Evolutionary conservation across 208 protist genomes (phyloP).

Genomic region (Wallacemonas sp.): DNA sequence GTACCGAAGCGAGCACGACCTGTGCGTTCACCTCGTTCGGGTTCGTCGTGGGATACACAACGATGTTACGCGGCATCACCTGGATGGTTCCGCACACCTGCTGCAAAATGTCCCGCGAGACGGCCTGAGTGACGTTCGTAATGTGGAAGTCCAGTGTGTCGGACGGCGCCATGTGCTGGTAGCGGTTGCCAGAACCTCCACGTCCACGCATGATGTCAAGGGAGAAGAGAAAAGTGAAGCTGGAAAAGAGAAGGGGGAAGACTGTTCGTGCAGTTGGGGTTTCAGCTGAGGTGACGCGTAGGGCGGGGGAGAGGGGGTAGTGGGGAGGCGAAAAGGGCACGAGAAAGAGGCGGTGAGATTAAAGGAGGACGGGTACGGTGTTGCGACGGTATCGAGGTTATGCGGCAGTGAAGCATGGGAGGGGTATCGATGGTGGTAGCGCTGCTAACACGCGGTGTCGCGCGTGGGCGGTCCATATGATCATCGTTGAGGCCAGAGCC

Average conservation of each 20-base stretch:
- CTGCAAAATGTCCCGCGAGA: slow-evolving; percentile 85
- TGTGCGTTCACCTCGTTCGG: slow-evolving; percentile 76
- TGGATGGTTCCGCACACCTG: slow-evolving; percentile 82
- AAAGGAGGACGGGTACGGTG: no score
- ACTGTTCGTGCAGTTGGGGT: no score
- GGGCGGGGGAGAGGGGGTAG: not conserved
- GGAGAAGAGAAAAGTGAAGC: not conserved
- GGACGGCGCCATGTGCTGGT: slow-evolving; percentile 23
- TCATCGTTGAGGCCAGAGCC: no score
- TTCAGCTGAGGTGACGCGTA: not conserved
- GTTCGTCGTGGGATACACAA: slow-evolving; percentile 52
- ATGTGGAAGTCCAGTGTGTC: slow-evolving; percentile 80
- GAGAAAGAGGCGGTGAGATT: slow-evolving; percentile 3
- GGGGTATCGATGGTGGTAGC: no score
- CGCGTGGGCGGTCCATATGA: no score
- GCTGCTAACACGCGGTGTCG: no score
- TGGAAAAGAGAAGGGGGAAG: slow-evolving; percentile 3
- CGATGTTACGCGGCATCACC: slow-evolving; percentile 50
- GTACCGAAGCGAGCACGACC: slow-evolving; percentile 44
- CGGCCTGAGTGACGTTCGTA: slow-evolving; percentile 70
- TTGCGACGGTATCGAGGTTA: no score
- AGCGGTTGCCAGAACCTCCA: slow-evolving; percentile 25
- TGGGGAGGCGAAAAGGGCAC: slow-evolving; percentile 6
- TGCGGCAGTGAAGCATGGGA: no score
- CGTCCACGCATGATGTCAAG: slow-evolving; percentile 38